phyloP scores from a whole-genome alignment of 179 eudicot genomes.

The Beta lomatogona region DNA sequence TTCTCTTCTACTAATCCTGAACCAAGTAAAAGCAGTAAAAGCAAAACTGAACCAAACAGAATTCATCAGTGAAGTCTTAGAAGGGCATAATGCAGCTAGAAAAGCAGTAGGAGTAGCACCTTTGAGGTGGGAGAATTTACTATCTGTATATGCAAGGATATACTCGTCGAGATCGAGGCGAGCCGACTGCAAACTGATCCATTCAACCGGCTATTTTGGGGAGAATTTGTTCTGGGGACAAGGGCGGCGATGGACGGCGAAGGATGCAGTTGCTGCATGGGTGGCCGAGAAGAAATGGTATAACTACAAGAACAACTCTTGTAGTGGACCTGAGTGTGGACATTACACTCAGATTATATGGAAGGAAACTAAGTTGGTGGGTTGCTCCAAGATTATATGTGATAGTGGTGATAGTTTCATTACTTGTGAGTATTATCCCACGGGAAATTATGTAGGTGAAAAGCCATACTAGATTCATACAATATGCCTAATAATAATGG shows the following conservation, averaged over 20 bases:
- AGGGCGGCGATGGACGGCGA: slow-evolving; percentile 26
- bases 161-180: slow-evolving; percentile 29
- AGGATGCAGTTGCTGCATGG: slow-evolving; percentile 34
- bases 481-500: background rate
- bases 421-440: slow-evolving; percentile 36
- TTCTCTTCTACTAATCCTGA: slow-evolving; percentile 21
- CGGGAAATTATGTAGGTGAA: slow-evolving; percentile 34
- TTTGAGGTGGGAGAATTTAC: slow-evolving; percentile 27
- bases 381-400: slow-evolving; percentile 35
- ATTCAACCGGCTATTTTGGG: slow-evolving; percentile 26
- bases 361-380: slow-evolving; percentile 27
- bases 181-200: slow-evolving; percentile 33
- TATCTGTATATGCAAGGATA: slow-evolving; percentile 30
- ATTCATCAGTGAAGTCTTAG: slow-evolving; percentile 24
- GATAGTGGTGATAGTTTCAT: slow-evolving; percentile 29
- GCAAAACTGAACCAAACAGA: slow-evolving; percentile 27
- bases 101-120: slow-evolving; percentile 30
- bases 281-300: slow-evolving; percentile 41
- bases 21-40: slow-evolving; percentile 5
- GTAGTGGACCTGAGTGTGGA: slow-evolving; percentile 22
- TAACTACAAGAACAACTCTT: slow-evolving; percentile 21
- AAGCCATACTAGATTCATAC: slow-evolving; percentile 26
- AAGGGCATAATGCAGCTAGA: slow-evolving; percentile 35
- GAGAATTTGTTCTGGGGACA: slow-evolving; percentile 35
- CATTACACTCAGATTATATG: slow-evolving; percentile 33